Evolutionary conservation across 768 basidiomycete species (phyloP), one percentile per base, ranked within the genome.

Genomic region (Hygrocybe punicea): DNA sequence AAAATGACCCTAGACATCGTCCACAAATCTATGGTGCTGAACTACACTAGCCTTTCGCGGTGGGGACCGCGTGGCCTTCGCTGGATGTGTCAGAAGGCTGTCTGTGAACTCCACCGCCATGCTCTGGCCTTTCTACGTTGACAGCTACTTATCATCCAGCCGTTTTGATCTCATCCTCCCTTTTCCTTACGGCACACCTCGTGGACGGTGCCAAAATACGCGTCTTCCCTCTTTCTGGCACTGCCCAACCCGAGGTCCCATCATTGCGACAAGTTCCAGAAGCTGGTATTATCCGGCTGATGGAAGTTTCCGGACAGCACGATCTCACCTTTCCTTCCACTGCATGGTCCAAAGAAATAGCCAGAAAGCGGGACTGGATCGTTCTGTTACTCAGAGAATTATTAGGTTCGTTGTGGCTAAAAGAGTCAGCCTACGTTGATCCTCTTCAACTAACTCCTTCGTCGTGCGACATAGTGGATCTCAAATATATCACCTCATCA

Each of bases 31-130:
- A 25, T 11, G 36, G 46, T 13, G 51, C 36, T 62, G 42, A 60
- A 59, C 64, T 59, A 34, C 44, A 56, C 66, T 66, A 87, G 86
- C 70, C 76, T 44, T 85, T 85, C 68, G 81, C 85, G 11, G 74
- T 91, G 53, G 91, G 90, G 5, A 72, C 84, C 46, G 79, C 81
- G 62, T 92, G 90, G 90, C 89, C 89, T n/a, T 87, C 85, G 37
- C 63, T 78, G 45, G 86, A 88, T 7, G 53, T 85, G 54, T 66
- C 82, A 24, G 77, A 76, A 51, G 80, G 84, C 58, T 74, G 90
- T 87, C 68, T 65, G 84, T 77, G 58, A 54, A 54, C 37, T 51
- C 56, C 54, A 65, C 59, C 49, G 58, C 58, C 49, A 29, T 53
- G 58, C 58, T 58, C 55, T 54, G 29, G 48, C 57, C 42, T 35